Percentiles rank a stretch among this genome's conserved stretches.
Evolutionary conservation across 2,329 filamentous ascomycete species (phyloP).

Genomic region (Falciphora oryzae): DNA sequence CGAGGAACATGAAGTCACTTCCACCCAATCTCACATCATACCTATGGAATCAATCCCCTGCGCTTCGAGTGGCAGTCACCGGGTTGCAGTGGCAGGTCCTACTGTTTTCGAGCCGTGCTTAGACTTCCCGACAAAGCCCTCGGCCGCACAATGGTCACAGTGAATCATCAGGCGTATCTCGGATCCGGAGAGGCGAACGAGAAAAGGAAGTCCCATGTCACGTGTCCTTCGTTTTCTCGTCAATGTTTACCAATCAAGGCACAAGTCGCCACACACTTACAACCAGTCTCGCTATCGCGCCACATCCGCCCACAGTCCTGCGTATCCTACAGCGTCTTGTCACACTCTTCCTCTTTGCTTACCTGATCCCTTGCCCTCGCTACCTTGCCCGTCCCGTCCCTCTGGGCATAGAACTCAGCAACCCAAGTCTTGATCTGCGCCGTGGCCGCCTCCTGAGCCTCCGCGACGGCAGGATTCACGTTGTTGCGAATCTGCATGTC

Average conservation of each 20-base stretch:
- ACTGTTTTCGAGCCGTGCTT: no score
- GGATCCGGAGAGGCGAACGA: not conserved
- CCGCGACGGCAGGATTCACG: constrained; percentile 37
- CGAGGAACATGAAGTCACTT: not conserved
- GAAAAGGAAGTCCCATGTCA: not conserved
- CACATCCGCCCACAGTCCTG: not conserved
- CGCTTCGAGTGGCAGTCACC: not conserved
- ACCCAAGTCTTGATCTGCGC: constrained; percentile 49
- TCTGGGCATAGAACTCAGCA: constrained; percentile 36
- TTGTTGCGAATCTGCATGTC: constrained; percentile 44
- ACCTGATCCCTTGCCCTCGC: no score
- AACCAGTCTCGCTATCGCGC: not conserved
- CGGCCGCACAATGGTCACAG: not conserved
- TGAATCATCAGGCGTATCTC: not conserved
- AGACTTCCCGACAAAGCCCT: no score
- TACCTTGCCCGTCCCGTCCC: constrained; percentile 3
- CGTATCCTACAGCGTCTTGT: no score
- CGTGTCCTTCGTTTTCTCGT: not conserved
- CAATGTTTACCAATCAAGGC: not conserved
- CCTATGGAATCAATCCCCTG: not conserved
- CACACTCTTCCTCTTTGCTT: not conserved
- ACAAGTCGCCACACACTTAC: not conserved
- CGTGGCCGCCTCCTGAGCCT: constrained; percentile 41
- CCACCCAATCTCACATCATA: not conserved
- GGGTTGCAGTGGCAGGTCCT: no score